These are phyloP conservation scores for Chlamydomonas sp. DNA, from an alignment of 139 green algal species.

Conservation along the genomic window DNA sequence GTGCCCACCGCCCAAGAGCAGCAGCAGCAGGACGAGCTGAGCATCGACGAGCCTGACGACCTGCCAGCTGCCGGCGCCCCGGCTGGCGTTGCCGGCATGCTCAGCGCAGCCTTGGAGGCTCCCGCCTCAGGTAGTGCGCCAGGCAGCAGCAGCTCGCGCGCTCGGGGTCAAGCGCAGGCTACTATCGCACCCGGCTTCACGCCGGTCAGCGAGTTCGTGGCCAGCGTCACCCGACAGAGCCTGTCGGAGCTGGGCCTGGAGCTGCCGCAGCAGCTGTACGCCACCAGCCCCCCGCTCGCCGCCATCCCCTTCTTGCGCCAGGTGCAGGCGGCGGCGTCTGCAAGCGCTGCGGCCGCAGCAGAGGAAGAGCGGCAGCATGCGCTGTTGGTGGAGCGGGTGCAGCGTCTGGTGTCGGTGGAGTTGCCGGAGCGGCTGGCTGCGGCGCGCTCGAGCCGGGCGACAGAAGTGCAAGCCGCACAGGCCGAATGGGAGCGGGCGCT, in stretches of 20 bases:
- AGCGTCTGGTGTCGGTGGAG: not conserved
- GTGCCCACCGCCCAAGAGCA: not conserved
- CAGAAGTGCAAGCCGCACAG: not conserved
- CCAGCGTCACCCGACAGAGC: not conserved
- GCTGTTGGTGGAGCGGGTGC: not conserved
- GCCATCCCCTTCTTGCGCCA: not conserved
- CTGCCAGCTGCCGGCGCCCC: too few relatives aligned
- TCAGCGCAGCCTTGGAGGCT: too few relatives aligned
- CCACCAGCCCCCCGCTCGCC: not conserved
- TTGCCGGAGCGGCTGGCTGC: constrained; percentile 10
- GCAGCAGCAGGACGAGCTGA: not conserved
- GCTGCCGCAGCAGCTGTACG: not conserved
- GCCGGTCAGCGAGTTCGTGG: not conserved
- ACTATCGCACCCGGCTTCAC: too few relatives aligned
- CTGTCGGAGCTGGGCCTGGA: not conserved
- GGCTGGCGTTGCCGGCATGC: too few relatives aligned
- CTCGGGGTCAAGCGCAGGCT: too few relatives aligned
- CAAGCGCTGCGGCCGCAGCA: too few relatives aligned
- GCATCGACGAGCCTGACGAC: too few relatives aligned
- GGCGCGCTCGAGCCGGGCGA: not conserved
- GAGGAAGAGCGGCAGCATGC: too few relatives aligned
- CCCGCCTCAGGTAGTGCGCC: too few relatives aligned
- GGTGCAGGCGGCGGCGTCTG: not conserved
- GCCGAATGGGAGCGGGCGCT: constrained; percentile 3
- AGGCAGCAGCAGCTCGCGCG: too few relatives aligned